Evolutionary conservation across 2,329 filamentous ascomycete species (phyloP).

Genomic region (Hortaea sp.): DNA sequence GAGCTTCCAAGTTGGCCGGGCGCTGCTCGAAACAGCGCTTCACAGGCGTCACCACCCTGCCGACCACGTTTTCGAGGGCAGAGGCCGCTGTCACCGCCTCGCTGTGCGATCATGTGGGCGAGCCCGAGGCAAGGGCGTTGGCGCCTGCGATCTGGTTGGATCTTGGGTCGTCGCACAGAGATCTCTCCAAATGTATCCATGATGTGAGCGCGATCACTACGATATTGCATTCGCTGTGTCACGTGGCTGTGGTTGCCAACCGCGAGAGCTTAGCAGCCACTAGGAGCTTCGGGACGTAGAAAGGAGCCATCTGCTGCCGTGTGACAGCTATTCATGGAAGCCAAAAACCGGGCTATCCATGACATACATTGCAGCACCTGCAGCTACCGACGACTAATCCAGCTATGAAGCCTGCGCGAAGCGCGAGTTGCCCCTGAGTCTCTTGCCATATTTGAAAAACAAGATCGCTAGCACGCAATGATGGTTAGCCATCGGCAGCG

Average conservation of each 20-base stretch:
- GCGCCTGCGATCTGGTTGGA: conserved; percentile 14
- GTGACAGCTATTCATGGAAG: background rate
- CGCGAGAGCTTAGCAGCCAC: background rate
- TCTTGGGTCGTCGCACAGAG: conserved; percentile 10
- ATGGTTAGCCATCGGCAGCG: conserved; percentile 2
- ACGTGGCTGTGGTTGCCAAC: too few relatives aligned
- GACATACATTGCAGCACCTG: too few relatives aligned
- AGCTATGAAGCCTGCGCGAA: conserved; percentile 31
- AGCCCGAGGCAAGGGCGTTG: conserved; percentile 10
- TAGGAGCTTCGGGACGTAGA: background rate
- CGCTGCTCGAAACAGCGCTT: too few relatives aligned
- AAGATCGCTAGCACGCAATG: conserved; percentile 27
- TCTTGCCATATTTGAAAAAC: conserved; percentile 41
- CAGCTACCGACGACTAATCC: conserved; percentile 15
- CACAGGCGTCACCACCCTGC: background rate
- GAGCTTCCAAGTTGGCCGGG: too few relatives aligned
- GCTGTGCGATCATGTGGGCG: conserved; percentile 6
- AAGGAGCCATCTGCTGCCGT: background rate
- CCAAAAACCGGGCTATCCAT: background rate
- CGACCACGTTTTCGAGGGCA: conserved; percentile 16
- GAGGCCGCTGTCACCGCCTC: conserved; percentile 17
- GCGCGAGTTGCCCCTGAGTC: conserved; percentile 37
- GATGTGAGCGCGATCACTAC: background rate
- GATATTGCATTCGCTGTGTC: too few relatives aligned
- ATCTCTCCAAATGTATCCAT: conserved; percentile 10